phyloP scores from a whole-genome alignment of 2,329 filamentous ascomycete genomes.

The Mollisia scopiformis region DNA sequence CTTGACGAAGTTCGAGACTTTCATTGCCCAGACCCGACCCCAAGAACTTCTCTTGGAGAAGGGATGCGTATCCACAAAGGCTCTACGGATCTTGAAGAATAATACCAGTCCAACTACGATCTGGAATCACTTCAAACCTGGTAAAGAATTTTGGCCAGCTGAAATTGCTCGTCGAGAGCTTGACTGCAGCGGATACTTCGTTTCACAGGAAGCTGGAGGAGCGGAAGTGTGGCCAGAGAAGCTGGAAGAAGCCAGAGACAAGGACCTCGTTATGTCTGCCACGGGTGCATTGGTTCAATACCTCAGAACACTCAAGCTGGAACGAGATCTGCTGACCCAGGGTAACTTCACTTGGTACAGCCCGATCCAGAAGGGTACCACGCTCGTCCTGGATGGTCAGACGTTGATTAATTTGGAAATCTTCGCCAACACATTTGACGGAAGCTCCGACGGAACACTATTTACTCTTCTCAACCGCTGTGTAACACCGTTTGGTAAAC shows the following conservation, averaged over 20 bases:
- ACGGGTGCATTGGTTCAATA: constrained; percentile 90
- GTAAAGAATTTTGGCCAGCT: constrained; percentile 87
- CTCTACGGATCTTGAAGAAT: constrained; percentile 91
- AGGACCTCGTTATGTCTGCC: constrained; percentile 86
- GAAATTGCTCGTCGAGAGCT: constrained; percentile 83
- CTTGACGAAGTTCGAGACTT: constrained; percentile 95
- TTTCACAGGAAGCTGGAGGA: constrained; percentile 52
- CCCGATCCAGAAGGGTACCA: constrained; percentile 87
- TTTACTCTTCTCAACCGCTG: constrained; percentile 92
- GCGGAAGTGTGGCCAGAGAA: constrained; percentile 74
- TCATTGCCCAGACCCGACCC: constrained; percentile 89
- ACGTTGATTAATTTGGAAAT: constrained; percentile 98
- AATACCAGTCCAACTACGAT: constrained; percentile 91
- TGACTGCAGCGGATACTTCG: constrained; percentile 78
- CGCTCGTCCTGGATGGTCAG: constrained; percentile 90
- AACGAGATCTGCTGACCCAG: constrained; percentile 83
- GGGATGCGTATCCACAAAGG: constrained; percentile 82
- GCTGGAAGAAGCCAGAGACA: constrained; percentile 72
- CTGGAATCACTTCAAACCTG: constrained; percentile 90
- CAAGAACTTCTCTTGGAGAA: constrained; percentile 91
- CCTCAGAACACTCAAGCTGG: constrained; percentile 83
- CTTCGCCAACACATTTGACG: constrained; percentile 91
- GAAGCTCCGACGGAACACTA: constrained; percentile 80
- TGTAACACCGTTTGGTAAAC: constrained; percentile 95
- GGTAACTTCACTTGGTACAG: constrained; percentile 91